Evolutionary conservation across 2,329 filamentous ascomycete species (phyloP).

Genomic region (Ophiocordyceps camponoti-saundersi): DNA sequence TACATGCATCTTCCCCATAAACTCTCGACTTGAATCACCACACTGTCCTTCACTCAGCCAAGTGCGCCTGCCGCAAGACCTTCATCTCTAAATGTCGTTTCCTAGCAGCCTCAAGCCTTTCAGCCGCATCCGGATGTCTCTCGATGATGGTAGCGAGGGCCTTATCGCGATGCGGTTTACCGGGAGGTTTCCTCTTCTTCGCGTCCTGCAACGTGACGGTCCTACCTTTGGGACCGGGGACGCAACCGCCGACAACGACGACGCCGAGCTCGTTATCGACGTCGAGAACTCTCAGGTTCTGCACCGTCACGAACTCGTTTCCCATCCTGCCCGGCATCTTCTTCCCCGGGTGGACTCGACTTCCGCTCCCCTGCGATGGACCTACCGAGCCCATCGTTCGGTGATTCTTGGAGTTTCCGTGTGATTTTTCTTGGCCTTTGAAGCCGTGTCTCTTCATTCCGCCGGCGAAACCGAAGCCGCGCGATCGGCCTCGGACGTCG

Average conservation of each 20-base stretch:
- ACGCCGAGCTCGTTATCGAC: slow-evolving; percentile 77
- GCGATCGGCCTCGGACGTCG: slow-evolving; percentile 61
- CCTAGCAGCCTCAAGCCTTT: slow-evolving; percentile 29
- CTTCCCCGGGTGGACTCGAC: slow-evolving; percentile 85
- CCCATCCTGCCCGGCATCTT: slow-evolving; percentile 98
- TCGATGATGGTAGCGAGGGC: slow-evolving; percentile 24
- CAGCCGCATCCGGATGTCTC: slow-evolving; percentile 28
- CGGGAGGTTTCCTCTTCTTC: slow-evolving; percentile 58
- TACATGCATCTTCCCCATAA: not conserved
- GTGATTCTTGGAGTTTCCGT: slow-evolving; percentile 93
- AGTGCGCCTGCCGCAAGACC: slow-evolving; percentile 21
- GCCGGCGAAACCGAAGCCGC: slow-evolving; percentile 88
- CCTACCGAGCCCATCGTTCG: slow-evolving; percentile 81
- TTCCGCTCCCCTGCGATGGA: slow-evolving; percentile 80
- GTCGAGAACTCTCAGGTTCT: slow-evolving; percentile 80
- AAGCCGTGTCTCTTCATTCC: slow-evolving; percentile 97
- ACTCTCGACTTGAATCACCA: not conserved
- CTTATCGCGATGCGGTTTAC: slow-evolving; percentile 29
- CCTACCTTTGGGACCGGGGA: slow-evolving; percentile 77
- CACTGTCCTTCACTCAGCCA: not conserved
- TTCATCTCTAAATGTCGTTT: slow-evolving; percentile 36
- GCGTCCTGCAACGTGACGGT: slow-evolving; percentile 79
- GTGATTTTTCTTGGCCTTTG: slow-evolving; percentile 71
- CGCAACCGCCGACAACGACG: slow-evolving; percentile 70
- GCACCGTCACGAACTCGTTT: slow-evolving; percentile 69